Evolutionary conservation across 2,329 filamentous ascomycete genomes (phyloP).

Genomic region (Cladobotryum mycophilum): DNA sequence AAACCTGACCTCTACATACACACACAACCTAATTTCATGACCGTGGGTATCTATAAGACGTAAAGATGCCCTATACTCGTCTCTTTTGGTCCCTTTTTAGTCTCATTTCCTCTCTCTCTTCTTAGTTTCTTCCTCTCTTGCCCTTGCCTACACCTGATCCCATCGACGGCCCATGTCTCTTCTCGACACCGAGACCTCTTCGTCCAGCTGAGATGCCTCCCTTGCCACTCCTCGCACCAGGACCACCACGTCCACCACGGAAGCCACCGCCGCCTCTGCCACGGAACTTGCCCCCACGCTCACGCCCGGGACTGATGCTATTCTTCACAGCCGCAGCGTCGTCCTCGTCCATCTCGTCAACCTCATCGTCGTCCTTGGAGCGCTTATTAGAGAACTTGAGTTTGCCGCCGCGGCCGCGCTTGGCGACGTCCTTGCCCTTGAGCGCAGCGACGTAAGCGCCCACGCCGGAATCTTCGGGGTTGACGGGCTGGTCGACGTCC

Average conservation of each 20-base stretch:
- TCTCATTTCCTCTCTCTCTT: not conserved
- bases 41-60: conserved; percentile 7
- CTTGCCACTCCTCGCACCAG: conserved; percentile 36
- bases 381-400: conserved; percentile 66
- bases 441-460: conserved; percentile 65
- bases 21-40: not conserved
- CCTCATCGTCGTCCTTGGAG: conserved; percentile 40
- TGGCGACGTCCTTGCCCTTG: conserved; percentile 59
- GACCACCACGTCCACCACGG: conserved; percentile 27
- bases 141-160: conserved; percentile 37
- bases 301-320: conserved; percentile 34
- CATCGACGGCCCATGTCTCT: conserved; percentile 36
- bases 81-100: not conserved
- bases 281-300: conserved; percentile 23
- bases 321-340: conserved; percentile 48
- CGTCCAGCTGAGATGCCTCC: conserved; percentile 42
- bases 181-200: conserved; percentile 45
- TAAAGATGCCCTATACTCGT: not conserved
- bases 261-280: conserved; percentile 26
- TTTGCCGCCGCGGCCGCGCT: conserved; percentile 59
- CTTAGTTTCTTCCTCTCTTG: conserved; percentile 24
- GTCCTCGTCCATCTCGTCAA: conserved; percentile 48
- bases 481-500: conserved; percentile 57
- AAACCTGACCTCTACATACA: not conserved
- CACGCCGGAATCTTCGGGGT: conserved; percentile 53